Evolutionary conservation across 805 yeast species (phyloP).

Genomic region (Kazachstania martiniae): DNA sequence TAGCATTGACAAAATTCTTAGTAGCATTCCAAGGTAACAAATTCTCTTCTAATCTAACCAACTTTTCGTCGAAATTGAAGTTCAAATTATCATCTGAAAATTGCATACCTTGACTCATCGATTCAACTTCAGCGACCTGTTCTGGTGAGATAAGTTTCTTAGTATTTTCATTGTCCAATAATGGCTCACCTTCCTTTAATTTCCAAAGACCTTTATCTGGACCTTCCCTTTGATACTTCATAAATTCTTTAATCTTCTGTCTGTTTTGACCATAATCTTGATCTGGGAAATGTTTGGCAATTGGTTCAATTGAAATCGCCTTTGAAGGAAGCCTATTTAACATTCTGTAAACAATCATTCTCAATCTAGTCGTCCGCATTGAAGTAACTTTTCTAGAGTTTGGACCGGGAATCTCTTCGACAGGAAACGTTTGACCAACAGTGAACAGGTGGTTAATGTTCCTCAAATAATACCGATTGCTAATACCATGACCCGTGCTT

Average conservation of each 20-base stretch:
- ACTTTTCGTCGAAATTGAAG: conserved; percentile 35
- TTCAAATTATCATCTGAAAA: conserved; percentile 69
- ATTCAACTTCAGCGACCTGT: conserved; percentile 74
- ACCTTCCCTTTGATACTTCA: conserved; percentile 93
- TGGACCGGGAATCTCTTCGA: conserved; percentile 93
- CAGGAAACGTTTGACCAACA: conserved; percentile 90
- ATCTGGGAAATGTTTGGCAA: conserved; percentile 88
- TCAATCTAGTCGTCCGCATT: conserved; percentile 78
- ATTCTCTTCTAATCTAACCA: conserved; percentile 68
- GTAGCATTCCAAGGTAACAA: conserved; percentile 92
- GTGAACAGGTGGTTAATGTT: conserved; percentile 63
- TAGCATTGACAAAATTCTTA: conserved; percentile 80
- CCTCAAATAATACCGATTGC: conserved; percentile 59
- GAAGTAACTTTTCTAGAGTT: conserved; percentile 93
- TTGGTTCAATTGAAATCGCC: conserved; percentile 75
- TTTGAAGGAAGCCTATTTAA: conserved; percentile 64
- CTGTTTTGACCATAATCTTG: conserved; percentile 96
- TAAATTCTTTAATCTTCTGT: conserved; percentile 89
- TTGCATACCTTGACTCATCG: conserved; percentile 92
- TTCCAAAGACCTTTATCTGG: conserved; percentile 95
- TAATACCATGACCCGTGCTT: conserved; percentile 70
- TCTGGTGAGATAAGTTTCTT: conserved; percentile 86
- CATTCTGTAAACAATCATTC: conserved; percentile 87
- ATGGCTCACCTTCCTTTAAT: conserved; percentile 50
- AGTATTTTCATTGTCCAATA: conserved; percentile 68